Evolutionary conservation across 139 green algal genomes (phyloP).

Genomic region (Pseudopediastrum boryanum): DNA sequence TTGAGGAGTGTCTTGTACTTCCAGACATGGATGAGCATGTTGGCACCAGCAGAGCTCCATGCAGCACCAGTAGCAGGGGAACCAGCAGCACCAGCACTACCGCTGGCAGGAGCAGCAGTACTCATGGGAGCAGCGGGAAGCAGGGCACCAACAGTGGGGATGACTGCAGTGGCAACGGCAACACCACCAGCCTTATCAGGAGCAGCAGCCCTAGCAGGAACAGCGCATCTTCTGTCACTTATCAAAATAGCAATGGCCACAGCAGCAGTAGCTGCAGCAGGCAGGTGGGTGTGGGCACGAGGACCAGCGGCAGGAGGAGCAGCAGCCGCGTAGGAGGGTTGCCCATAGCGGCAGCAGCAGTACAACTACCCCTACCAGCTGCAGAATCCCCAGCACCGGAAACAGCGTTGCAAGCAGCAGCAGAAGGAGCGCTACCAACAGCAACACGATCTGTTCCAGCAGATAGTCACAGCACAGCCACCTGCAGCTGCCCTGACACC

Average conservation of each 20-base stretch:
- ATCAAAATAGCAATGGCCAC: no score
- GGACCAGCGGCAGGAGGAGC: no score
- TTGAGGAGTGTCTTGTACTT: no score
- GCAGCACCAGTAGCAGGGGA: background rate
- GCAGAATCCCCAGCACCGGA: background rate
- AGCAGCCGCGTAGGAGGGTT: no score
- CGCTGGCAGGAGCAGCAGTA: background rate
- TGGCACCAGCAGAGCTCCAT: background rate
- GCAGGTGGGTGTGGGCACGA: no score
- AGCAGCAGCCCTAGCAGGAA: conserved; percentile 1
- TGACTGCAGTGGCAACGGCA: background rate
- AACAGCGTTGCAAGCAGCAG: background rate
- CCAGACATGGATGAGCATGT: background rate
- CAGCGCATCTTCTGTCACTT: conserved; percentile 2
- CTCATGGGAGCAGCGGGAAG: conserved; percentile 13
- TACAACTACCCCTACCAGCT: background rate
- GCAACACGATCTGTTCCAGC: background rate
- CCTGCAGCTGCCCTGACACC: background rate
- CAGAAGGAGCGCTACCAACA: background rate
- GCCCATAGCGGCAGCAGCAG: background rate
- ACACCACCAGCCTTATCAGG: background rate
- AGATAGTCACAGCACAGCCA: background rate
- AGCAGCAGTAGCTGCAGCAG: no score
- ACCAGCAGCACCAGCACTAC: background rate
- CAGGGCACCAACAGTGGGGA: conserved; percentile 29